Percentiles rank a stretch among this genome's conserved stretches.
These are phyloP conservation scores for Kurtzmaniella natalensis DNA, from an alignment of 1,139 yeast genomes.

Conservation along the genomic window DNA sequence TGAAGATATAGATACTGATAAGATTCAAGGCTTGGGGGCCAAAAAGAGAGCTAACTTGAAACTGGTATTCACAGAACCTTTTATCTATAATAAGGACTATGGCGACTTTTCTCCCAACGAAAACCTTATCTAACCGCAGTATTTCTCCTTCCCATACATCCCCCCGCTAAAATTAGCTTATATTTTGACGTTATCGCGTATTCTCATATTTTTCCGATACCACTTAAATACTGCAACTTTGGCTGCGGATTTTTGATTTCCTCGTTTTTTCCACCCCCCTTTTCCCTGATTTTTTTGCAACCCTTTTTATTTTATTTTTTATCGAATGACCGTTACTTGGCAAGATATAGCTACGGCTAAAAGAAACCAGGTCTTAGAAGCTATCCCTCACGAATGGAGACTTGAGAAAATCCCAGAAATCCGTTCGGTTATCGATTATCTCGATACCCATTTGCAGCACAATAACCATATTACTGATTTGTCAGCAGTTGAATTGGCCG, in stretches of 20 bases:
- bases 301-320: too few relatives aligned
- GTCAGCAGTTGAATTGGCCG: conserved; percentile 4
- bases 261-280: too few relatives aligned
- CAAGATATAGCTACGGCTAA: conserved; percentile 15
- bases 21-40: conserved; percentile 54
- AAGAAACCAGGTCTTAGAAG: conserved; percentile 10
- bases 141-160: too few relatives aligned
- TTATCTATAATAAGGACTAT: conserved; percentile 39
- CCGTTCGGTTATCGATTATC: conserved; percentile 26
- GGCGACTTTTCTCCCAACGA: too few relatives aligned
- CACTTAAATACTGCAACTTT: too few relatives aligned
- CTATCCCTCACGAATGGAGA: conserved; percentile 24
- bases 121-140: too few relatives aligned
- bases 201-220: too few relatives aligned
- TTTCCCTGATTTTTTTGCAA: too few relatives aligned
- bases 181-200: too few relatives aligned
- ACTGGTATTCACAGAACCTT: conserved; percentile 49
- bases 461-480: conserved; percentile 12
- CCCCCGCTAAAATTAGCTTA: too few relatives aligned
- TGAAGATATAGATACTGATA: conserved; percentile 24
- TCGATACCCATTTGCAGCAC: conserved; percentile 18
- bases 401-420: conserved; percentile 10
- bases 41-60: conserved; percentile 44
- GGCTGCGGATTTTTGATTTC: too few relatives aligned
- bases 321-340: conserved; percentile 11